These are phyloP conservation scores for Pisolithus tinctorius DNA, from an alignment of 768 basidiomycete species.

Conservation along the genomic window DNA sequence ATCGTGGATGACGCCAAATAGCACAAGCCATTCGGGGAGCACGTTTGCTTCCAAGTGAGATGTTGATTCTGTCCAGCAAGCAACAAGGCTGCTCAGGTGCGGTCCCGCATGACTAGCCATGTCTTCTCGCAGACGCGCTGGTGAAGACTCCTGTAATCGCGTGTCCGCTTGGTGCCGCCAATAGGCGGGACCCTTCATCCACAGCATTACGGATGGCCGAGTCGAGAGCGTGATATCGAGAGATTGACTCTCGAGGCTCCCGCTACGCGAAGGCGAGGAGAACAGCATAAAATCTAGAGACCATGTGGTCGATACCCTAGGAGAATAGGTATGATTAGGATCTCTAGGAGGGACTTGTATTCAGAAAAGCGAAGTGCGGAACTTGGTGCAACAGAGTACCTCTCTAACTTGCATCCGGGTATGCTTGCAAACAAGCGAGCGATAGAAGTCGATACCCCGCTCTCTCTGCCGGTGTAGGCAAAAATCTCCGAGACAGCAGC, in stretches of 20 bases:
- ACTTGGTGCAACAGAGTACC: constrained; percentile 5
- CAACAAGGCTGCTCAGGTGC: constrained; percentile 11
- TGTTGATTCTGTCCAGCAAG: not conserved
- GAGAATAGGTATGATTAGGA: not conserved
- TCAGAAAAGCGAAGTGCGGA: not conserved
- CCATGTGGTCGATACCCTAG: not conserved
- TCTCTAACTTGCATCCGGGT: constrained; percentile 10
- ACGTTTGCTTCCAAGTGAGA: not conserved
- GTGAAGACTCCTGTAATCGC: not conserved
- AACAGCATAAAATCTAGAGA: constrained; percentile 13
- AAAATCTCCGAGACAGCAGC: constrained; percentile 8
- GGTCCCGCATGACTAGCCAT: constrained; percentile 3
- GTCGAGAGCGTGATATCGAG: not conserved
- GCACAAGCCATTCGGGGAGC: constrained; percentile 21
- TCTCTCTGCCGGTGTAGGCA: not conserved
- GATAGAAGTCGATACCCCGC: constrained; percentile 3
- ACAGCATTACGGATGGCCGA: constrained; percentile 11
- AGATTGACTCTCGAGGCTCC: not conserved
- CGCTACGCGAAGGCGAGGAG: not conserved
- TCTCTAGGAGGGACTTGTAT: constrained; percentile 1
- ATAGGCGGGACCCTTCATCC: constrained; percentile 7
- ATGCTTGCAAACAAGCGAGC: constrained; percentile 12
- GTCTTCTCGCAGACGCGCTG: constrained; percentile 8
- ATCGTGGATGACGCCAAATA: constrained; percentile 20
- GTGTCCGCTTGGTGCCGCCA: not conserved